Evolutionary conservation across 2,329 filamentous ascomycete species (phyloP), one percentile per base, ranked within the genome.

Genomic region (Aspergillus udagawae): DNA sequence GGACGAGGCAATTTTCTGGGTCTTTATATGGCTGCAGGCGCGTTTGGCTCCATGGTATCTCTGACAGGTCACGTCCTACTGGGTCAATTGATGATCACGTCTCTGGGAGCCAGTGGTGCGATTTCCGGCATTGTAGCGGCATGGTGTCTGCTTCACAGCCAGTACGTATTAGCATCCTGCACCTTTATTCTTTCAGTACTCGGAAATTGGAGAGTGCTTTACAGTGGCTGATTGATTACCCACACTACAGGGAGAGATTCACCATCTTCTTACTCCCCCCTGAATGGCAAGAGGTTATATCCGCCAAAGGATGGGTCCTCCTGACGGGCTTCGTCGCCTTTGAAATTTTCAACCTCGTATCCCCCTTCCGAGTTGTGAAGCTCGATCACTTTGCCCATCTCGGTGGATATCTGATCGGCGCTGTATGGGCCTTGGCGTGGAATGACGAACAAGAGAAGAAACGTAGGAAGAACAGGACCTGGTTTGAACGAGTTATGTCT

Each of bases 1-100:
- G 82, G 81, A 50, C 77, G 83, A 38, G 82, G 80, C 7, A 79
- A 80, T 23, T 84, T 85, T 67, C 67, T 85, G 17, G 78, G 80
- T 4, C 72, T 84, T 20, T 83, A 80, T 62, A 62, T 84, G 47
- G 71, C 78, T 3, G 71, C 77, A 1, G 82, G 81, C 21, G 73
- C 74, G 0, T 56, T 80, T 20, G 80, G 78, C 49, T 79, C 78
- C 4, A 75, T 80, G 56, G 65, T 74, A 4, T 79, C 79, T 8
- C 68, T 85, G 12, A 64, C 71, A 6, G 72, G 70, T 25, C 75
- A 77, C 53, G 78, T 82, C 27, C 57, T 81, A 2, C 62, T 69
- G 14, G 73, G 75, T 17, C 69, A 75, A 25, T 75, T 82, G 51
- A 70, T 69, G 44, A 69, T 76, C 10, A 81, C 77, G 32, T 77